phyloP scores from a whole-genome alignment of 495 filamentous ascomycete species.

The Cercophora scortea region DNA sequence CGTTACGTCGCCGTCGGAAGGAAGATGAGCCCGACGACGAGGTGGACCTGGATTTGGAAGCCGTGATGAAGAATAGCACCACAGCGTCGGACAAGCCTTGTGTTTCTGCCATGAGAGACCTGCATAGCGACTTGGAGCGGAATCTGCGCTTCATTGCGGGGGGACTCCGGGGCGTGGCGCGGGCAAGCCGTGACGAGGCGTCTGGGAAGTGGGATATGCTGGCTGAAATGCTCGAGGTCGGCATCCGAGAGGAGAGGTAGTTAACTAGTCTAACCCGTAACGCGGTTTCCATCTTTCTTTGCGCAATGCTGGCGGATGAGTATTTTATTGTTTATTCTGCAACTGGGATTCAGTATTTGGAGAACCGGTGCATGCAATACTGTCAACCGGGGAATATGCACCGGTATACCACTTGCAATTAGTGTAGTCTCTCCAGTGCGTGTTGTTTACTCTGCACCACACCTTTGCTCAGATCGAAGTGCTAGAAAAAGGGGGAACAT shows the following conservation, averaged over 20 bases:
- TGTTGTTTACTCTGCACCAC: too few relatives aligned
- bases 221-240: constrained; percentile 51
- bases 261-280: too few relatives aligned
- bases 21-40: constrained; percentile 29
- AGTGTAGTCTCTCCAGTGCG: too few relatives aligned
- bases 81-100: constrained; percentile 21
- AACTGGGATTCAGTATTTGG: too few relatives aligned
- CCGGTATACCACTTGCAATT: too few relatives aligned
- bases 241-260: constrained; percentile 20
- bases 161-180: constrained; percentile 49
- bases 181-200: constrained; percentile 45
- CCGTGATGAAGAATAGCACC: not conserved
- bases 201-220: constrained; percentile 49
- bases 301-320: too few relatives aligned
- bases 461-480: too few relatives aligned
- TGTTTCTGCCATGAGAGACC: constrained; percentile 30
- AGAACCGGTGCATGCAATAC: too few relatives aligned
- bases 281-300: too few relatives aligned
- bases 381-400: too few relatives aligned
- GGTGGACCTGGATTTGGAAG: constrained; percentile 22
- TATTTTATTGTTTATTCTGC: too few relatives aligned
- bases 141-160: constrained; percentile 45
- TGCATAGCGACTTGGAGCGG: constrained; percentile 41
- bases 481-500: too few relatives aligned
- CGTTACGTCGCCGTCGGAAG: constrained; percentile 12